Evolutionary conservation across 768 basidiomycete genomes (phyloP), one percentile per base, ranked within the genome.

Genomic region (Leucocoprinus sp.): DNA sequence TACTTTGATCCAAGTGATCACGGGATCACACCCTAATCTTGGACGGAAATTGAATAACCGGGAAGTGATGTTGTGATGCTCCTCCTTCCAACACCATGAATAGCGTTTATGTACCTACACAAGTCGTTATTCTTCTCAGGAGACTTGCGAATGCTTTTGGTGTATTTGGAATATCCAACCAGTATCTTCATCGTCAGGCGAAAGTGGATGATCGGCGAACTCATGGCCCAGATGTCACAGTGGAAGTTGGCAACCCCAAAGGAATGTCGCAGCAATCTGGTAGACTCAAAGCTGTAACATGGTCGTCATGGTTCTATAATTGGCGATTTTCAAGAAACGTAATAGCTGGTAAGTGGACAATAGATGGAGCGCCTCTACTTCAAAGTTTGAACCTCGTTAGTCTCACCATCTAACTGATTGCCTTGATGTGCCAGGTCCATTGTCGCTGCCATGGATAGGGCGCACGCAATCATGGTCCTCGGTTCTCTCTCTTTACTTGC

Each of bases 61-160:
- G 11, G 15, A 19, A 26, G 37, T 38, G 33, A 35, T 9, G n/a
- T n/a, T 28, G 17, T 47, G 39, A 44, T 52, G 51, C 27, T 38
- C 40, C 39, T 48, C 27, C 37, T 28, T 44, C 42, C 44, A 44
- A 42, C 50, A 44, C 50, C 55, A 71, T 71, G 68, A 69, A 60
- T 60, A 67, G 61, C 48, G 57, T 72, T 31, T 69, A 66, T 52
- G 64, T 85, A 53, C 79, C 85, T 27, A 65, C 71, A 35, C 76
- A 76, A 46, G 74, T 87, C 55, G 69, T 72, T 46, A 61, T 74
- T 31, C 61, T 87, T 27, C 65, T 87, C 43, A 82, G 74, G 51
- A 69, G 84, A 48, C 64, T 88, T 26, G 73, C 79, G 49, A 82
- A 84, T 52, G 76, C 74, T 29, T 70, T 88, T 34, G 83, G 83